phyloP scores from a whole-genome alignment of 106 monocot species.

The Dioscorea zingiberensis region DNA sequence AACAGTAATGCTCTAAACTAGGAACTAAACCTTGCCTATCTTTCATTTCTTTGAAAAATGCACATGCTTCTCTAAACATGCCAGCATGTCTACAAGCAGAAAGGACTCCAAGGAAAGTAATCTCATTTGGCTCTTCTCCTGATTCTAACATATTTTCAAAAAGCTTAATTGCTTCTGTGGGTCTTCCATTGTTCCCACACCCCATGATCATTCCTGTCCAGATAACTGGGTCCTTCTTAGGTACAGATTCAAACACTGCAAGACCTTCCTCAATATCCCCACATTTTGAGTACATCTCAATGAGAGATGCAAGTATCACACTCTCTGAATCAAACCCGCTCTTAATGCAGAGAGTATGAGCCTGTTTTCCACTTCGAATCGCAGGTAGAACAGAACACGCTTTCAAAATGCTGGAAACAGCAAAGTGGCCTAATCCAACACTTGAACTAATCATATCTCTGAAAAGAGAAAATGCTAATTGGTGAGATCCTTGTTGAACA shows the following conservation, averaged over 20 bases:
- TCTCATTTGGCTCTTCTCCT: constrained; percentile 47
- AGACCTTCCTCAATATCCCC: constrained; percentile 49
- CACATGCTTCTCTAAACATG: constrained; percentile 40
- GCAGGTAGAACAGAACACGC: constrained; percentile 41
- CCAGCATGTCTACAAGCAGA: constrained; percentile 78
- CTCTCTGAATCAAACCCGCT: constrained; percentile 35
- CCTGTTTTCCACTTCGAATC: constrained; percentile 38
- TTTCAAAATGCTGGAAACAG: constrained; percentile 41
- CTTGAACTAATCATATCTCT: constrained; percentile 28
- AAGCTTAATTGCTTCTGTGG: constrained; percentile 38
- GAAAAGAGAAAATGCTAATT: constrained; percentile 47
- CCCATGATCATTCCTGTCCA: constrained; percentile 67
- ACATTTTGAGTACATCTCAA: constrained; percentile 73
- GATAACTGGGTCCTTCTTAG: constrained; percentile 28
- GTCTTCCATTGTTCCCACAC: constrained; percentile 63
- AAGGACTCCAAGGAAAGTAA: constrained; percentile 60
- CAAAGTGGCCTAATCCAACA: constrained; percentile 33
- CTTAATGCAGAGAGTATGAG: constrained; percentile 43
- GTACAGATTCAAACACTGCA: constrained; percentile 22
- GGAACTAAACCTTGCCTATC: constrained; percentile 27
- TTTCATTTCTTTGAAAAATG: constrained; percentile 32
- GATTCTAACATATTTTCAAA: constrained; percentile 46
- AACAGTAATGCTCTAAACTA: constrained; percentile 49
- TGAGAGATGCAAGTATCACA: constrained; percentile 39
- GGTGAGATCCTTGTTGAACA: constrained; percentile 35